Evolutionary conservation across 345 rosid species (phyloP), one percentile per base, ranked within the genome.

Genomic region (Ricinus communis): DNA sequence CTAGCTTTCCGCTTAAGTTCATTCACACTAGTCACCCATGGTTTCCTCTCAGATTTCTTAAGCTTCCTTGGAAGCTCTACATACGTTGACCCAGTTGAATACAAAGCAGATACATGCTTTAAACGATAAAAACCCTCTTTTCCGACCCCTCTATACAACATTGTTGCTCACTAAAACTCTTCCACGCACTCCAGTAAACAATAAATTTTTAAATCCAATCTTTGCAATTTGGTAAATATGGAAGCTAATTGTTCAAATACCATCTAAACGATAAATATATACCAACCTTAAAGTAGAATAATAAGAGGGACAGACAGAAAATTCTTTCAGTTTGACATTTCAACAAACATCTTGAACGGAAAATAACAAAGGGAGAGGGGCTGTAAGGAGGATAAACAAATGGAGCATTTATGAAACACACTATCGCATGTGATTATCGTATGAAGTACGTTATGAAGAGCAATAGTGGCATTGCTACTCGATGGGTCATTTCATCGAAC

Each of bases 1-100:
- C 85, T 72, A 49, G 78, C 89, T 59, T 66, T 71, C 0, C 80
- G 81, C 71, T 85, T 85, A 62, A 83, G 84, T 55, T 79, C 76
- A 38, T 66, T 85, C 71, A 85, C 68, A 24, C 76, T 59, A 0
- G 84, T 85, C 41, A 83, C 87, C 89, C 73, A 73, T 5, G 85
- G 87, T 38, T 85, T 85, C 70, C 81, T 63, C 79, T 85, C 87
- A 40, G 71, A 55, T 71, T 72, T 83, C 54, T 71, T 79, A 16
- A 71, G 81, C 72, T 77, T 83, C 73, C 82, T 81, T 9, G 79
- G 81, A 50, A 81, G 69, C 60, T 77, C 79, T 16, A 62, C 38
- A 55, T 49, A 43, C 74, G 65, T 33, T 0, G 66, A 71, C 22
- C 31, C 76, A 46, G 77, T 33, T 21, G 77, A 74, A 73, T 71